Evolutionary conservation across 495 filamentous ascomycete species (phyloP).

Genomic region (Aspergillus taichungensis): DNA sequence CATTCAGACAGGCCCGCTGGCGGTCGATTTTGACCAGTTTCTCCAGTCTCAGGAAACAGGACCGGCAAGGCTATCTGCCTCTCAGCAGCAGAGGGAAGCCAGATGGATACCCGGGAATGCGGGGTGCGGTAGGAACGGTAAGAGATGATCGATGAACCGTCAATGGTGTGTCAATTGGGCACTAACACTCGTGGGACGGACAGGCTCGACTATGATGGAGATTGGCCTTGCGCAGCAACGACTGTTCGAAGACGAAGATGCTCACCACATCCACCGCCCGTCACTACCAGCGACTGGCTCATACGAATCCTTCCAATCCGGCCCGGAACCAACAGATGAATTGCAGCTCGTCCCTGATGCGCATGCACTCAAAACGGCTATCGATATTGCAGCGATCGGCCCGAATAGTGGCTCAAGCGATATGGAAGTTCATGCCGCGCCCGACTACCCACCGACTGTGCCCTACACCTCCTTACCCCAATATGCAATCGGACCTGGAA

Average conservation of each 20-base stretch:
- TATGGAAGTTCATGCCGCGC: not conserved
- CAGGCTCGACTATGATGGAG: constrained; percentile 32
- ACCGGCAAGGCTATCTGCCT: constrained; percentile 15
- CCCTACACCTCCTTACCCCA: not conserved
- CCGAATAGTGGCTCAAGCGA: not conserved
- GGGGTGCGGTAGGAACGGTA: constrained; percentile 23
- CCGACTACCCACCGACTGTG: not conserved
- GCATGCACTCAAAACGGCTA: too few relatives aligned
- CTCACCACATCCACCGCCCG: constrained; percentile 9
- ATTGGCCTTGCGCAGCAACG: constrained; percentile 30
- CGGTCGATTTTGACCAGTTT: constrained; percentile 34
- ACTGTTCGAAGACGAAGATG: constrained; percentile 29
- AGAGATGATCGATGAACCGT: constrained; percentile 15
- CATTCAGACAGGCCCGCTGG: constrained; percentile 11
- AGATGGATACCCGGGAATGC: constrained; percentile 29
- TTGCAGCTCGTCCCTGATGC: too few relatives aligned
- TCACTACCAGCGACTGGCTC: not conserved
- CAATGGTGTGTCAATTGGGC: not conserved
- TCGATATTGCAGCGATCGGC: too few relatives aligned
- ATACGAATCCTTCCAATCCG: too few relatives aligned
- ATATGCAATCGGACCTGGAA: not conserved
- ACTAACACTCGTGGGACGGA: constrained; percentile 4
- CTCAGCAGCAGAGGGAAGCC: constrained; percentile 32
- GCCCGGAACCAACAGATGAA: too few relatives aligned
- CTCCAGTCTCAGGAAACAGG: constrained; percentile 25